These are phyloP conservation scores for Beta macrorhiza DNA, from an alignment of 179 eudicot species.

Conservation along the genomic window DNA sequence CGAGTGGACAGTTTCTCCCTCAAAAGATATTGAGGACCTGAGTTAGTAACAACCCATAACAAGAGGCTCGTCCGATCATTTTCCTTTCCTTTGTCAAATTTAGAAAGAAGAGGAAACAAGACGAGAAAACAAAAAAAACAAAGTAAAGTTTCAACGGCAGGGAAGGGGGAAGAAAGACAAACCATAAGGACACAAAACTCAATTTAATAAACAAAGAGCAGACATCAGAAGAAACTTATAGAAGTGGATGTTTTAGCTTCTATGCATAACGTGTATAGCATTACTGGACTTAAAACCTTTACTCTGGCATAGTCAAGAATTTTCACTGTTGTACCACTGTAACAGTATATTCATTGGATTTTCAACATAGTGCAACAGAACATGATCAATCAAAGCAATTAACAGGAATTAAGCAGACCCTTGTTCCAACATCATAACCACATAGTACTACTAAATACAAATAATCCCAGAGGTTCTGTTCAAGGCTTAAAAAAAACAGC, in stretches of 20 bases:
- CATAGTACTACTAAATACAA: neutral
- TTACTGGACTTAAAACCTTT: neutral
- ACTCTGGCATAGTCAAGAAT: neutral
- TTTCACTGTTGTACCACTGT: neutral
- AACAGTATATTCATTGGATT: neutral
- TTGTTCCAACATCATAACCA: neutral
- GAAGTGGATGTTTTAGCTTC: neutral
- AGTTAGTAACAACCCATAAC: neutral
- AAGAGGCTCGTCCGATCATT: neutral
- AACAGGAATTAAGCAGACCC: conserved; percentile 3
- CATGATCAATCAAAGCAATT: neutral
- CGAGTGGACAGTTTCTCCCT: neutral
- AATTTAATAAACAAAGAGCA: neutral
- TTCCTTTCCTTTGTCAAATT: neutral
- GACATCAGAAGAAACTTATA: neutral
- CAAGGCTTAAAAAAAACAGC: neutral
- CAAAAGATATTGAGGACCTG: no score
- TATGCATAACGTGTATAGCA: neutral
- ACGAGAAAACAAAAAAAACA: no score
- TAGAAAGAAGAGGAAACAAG: neutral
- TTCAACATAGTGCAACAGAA: neutral
- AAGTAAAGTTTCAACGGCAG: neutral
- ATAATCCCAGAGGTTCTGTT: neutral
- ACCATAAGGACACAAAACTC: neutral
- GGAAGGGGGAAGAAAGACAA: neutral